A percentile compares a stretch with the other conserved stretches of the same genome.
Conservation (phyloP, 257 asterid species). For the Scutellaria galericulata region DNA sequence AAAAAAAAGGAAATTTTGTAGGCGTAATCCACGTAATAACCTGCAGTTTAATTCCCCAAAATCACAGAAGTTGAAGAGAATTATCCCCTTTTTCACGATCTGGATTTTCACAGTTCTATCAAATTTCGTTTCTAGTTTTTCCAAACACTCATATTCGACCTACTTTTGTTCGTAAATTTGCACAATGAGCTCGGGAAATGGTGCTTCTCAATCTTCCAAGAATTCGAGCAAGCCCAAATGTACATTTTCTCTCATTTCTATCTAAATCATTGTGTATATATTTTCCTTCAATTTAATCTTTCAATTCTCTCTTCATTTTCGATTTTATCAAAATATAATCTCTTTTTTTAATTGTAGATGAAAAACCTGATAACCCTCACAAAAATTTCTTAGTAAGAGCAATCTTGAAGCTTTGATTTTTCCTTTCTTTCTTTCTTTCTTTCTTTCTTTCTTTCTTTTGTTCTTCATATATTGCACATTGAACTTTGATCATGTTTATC, state of each 20-base stretch:
- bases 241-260: slow-evolving; percentile 27
- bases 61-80: slow-evolving; percentile 18
- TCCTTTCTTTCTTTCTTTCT: neutral
- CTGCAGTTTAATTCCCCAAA: slow-evolving; percentile 20
- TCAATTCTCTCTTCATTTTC: neutral
- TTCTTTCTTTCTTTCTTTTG: neutral
- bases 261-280: neutral
- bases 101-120: slow-evolving; percentile 10
- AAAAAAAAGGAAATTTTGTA: neutral
- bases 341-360: neutral
- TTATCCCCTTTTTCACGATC: slow-evolving; percentile 24
- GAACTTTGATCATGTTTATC: neutral
- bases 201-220: slow-evolving; percentile 45
- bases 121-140: neutral
- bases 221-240: slow-evolving; percentile 48
- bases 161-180: neutral
- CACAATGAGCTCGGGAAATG: slow-evolving; percentile 52
- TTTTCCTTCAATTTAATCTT: neutral
- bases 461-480: neutral
- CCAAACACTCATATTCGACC: neutral
- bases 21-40: slow-evolving; percentile 32
- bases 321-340: neutral
- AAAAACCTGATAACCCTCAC: neutral
- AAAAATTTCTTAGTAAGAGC: neutral
- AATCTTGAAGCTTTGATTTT: neutral